Evolutionary conservation across 2,329 filamentous ascomycete species (phyloP).

Genomic region (Aspergillus pseudoglaucus): DNA sequence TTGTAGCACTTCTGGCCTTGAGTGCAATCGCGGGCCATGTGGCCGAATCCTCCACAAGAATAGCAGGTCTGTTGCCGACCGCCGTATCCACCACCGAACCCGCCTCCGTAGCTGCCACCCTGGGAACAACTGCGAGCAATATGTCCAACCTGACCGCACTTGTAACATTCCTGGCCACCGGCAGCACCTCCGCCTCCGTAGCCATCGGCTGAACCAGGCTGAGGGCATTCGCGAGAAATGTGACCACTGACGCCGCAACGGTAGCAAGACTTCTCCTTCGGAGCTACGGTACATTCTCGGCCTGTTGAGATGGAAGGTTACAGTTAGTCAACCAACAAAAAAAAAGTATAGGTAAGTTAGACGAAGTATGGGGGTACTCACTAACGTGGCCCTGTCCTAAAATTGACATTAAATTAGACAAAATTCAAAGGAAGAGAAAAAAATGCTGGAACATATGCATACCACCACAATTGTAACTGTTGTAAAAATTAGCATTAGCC

Average conservation of each 20-base stretch:
- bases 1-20: slow-evolving; percentile 99
- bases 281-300: slow-evolving; percentile 83
- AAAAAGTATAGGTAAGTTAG: slow-evolving; percentile 3
- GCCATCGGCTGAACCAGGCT: slow-evolving; percentile 40
- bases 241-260: slow-evolving; percentile 70
- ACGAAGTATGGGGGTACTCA: slow-evolving; percentile 39
- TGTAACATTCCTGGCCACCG: slow-evolving; percentile 77
- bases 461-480: slow-evolving; percentile 76
- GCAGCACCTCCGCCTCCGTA: slow-evolving; percentile 38
- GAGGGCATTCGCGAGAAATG: slow-evolving; percentile 72
- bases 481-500: slow-evolving; percentile 5
- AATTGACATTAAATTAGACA: slow-evolving; percentile 4
- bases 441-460: slow-evolving; percentile 31
- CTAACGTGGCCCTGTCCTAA: slow-evolving; percentile 67
- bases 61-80: slow-evolving; percentile 81
- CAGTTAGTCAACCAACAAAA: not conserved
- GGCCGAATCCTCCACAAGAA: slow-evolving; percentile 92
- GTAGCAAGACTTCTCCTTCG: slow-evolving; percentile 73
- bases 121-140: slow-evolving; percentile 67
- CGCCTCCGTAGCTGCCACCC: slow-evolving; percentile 45
- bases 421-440: not conserved
- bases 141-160: slow-evolving; percentile 94
- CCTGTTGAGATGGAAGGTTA: slow-evolving; percentile 41
- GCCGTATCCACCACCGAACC: slow-evolving; percentile 44
- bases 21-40: slow-evolving; percentile 97